A percentile compares a stretch with the other conserved stretches of the same genome.
These are phyloP conservation scores for Cyclospora cayetanensis DNA, from an alignment of 169 alveolate species.

Conservation along the genomic window DNA sequence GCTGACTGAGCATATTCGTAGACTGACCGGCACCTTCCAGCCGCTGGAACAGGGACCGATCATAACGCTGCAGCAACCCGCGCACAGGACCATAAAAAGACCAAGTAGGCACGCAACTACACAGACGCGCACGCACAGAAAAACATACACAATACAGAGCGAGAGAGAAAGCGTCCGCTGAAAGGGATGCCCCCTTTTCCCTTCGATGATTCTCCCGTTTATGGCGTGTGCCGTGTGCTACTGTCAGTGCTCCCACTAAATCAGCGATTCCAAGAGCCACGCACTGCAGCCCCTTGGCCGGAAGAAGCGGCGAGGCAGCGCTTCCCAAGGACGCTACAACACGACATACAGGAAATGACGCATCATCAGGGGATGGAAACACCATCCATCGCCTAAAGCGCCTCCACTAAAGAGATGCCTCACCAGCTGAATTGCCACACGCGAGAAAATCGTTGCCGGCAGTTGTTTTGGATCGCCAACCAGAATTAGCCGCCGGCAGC, in stretches of 20 bases:
- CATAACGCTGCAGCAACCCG: slow-evolving; percentile 77
- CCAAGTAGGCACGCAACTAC: neutral
- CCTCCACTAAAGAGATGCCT: neutral
- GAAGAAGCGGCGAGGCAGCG: too few species aligned
- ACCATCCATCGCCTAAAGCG: neutral
- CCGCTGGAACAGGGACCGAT: slow-evolving; percentile 93
- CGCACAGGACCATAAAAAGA: neutral
- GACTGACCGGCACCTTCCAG: slow-evolving; percentile 87
- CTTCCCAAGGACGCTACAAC: too few species aligned
- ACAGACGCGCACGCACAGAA: neutral
- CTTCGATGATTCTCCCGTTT: too few species aligned
- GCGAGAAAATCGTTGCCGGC: slow-evolving; percentile 98
- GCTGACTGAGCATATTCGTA: slow-evolving; percentile 89
- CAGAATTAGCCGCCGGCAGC: slow-evolving; percentile 92
- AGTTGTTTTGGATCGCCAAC: slow-evolving; percentile 99
- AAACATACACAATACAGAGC: neutral
- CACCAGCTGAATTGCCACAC: slow-evolving; percentile 73
- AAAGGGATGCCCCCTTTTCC: too few species aligned
- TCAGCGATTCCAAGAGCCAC: too few species aligned
- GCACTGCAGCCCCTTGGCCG: too few species aligned
- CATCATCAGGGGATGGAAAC: too few species aligned
- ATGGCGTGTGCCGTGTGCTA: too few species aligned
- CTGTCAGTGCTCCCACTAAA: too few species aligned
- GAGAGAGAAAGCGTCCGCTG: too few species aligned
- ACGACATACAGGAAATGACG: too few species aligned